phyloP scores from a whole-genome alignment of 257 asterid genomes.

The Paulownia fortunei region DNA sequence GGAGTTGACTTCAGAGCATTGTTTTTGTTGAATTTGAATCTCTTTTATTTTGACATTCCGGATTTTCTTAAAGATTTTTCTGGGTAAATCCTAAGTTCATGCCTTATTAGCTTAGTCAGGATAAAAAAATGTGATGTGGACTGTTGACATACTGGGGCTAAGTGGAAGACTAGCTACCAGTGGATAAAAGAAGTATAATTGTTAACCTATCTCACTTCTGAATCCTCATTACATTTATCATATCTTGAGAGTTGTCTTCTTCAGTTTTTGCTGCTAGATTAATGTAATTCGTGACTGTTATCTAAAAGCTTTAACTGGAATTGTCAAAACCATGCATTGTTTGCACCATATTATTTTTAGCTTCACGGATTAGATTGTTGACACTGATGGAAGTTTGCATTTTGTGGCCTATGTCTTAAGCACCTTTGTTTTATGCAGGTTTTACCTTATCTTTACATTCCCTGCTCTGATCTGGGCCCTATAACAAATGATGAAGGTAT shows the following conservation, averaged over 20 bases:
- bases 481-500: slow-evolving; percentile 66
- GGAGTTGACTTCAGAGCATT: too few relatives aligned
- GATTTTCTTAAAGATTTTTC: neutral
- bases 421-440: slow-evolving; percentile 55
- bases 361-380: slow-evolving; percentile 26
- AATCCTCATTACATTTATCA: slow-evolving; percentile 1
- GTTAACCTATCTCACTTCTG: neutral
- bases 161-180: neutral
- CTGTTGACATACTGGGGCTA: neutral
- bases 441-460: slow-evolving; percentile 82
- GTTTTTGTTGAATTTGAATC: too few relatives aligned
- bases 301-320: slow-evolving; percentile 2
- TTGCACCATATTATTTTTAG: neutral
- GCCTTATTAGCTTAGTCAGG: neutral
- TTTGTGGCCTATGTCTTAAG: slow-evolving; percentile 17
- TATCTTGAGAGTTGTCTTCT: slow-evolving; percentile 13
- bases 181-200: neutral
- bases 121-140: neutral
- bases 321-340: neutral
- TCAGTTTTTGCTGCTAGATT: slow-evolving; percentile 1
- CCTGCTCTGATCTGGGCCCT: slow-evolving; percentile 65
- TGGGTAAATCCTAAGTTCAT: neutral
- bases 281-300: neutral
- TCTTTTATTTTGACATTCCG: neutral
- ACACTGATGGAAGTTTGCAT: neutral